A percentile compares a stretch with the other conserved stretches of the same genome.
phyloP scores from a whole-genome alignment of 1,284 basidiomycete genomes.

The Sporisorium scitamineum region DNA sequence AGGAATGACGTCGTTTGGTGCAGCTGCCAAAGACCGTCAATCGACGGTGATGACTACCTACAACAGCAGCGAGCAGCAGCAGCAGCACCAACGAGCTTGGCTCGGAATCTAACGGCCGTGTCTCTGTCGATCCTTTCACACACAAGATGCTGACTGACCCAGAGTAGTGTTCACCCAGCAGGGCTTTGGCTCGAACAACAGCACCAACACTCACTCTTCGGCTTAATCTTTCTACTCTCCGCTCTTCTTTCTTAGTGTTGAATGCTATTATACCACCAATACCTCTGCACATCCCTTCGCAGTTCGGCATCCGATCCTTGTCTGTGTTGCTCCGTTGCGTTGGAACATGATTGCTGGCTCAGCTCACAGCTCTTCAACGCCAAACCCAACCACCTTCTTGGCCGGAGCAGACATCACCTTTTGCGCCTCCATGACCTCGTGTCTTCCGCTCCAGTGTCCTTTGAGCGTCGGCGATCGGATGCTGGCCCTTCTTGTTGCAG shows the following conservation, averaged over 20 bases:
- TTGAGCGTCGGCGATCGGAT: constrained; percentile 45
- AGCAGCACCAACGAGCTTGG: neutral
- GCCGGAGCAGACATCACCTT: constrained; percentile 27
- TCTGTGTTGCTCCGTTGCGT: neutral
- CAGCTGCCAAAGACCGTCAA: neutral
- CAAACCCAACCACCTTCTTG: constrained; percentile 40
- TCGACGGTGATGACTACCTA: neutral
- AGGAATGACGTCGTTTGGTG: neutral
- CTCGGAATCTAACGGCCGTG: neutral
- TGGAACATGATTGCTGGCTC: neutral
- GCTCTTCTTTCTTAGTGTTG: neutral
- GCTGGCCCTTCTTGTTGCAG: constrained; percentile 10
- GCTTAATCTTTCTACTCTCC: neutral
- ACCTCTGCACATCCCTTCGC: neutral
- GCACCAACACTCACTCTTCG: constrained; percentile 8
- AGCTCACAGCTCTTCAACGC: constrained; percentile 25
- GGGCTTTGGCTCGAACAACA: constrained; percentile 6
- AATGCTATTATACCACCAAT: neutral
- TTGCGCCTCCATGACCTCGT: constrained; percentile 20
- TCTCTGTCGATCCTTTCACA: neutral
- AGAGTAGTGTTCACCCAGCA: neutral
- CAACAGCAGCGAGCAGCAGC: too few relatives aligned
- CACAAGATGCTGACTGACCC: neutral
- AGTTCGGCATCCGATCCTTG: neutral
- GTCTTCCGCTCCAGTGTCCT: constrained; percentile 27